Evolutionary conservation across 164 flowering plant genomes (phyloP).

Genomic region (Vitis amurensis): DNA sequence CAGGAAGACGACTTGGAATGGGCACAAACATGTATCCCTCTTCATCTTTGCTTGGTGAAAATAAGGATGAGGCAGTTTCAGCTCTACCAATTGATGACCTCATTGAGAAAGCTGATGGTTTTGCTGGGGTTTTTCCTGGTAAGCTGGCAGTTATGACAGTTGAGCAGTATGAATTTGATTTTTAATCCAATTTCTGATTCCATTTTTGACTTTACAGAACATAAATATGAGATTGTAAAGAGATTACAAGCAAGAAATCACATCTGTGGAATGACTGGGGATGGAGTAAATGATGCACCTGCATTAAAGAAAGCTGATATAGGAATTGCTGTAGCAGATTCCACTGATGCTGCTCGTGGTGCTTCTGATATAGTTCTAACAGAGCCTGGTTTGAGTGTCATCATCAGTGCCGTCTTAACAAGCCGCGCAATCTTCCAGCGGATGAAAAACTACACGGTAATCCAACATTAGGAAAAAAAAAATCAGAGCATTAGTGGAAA

Average conservation of each 20-base stretch:
- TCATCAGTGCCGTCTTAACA: constrained; percentile 68
- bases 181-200: not conserved
- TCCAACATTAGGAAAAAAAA: not conserved
- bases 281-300: constrained; percentile 76
- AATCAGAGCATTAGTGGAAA: not conserved
- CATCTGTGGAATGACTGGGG: constrained; percentile 76
- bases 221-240: constrained; percentile 63
- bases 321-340: constrained; percentile 70
- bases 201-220: constrained; percentile 35
- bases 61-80: constrained; percentile 31
- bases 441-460: constrained; percentile 72
- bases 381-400: constrained; percentile 75
- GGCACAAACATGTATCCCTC: constrained; percentile 77
- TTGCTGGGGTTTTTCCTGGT: constrained; percentile 84
- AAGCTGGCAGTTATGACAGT: not conserved
- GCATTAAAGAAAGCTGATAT: constrained; percentile 65
- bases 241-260: constrained; percentile 61
- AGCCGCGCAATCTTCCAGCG: constrained; percentile 75
- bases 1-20: constrained; percentile 73
- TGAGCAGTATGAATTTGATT: not conserved
- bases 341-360: constrained; percentile 72
- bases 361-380: constrained; percentile 74
- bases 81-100: constrained; percentile 56
- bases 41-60: constrained; percentile 50
- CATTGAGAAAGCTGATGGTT: constrained; percentile 71